Evolutionary conservation across 345 rosid species (phyloP).

Genomic region (Microcos paniculata): DNA sequence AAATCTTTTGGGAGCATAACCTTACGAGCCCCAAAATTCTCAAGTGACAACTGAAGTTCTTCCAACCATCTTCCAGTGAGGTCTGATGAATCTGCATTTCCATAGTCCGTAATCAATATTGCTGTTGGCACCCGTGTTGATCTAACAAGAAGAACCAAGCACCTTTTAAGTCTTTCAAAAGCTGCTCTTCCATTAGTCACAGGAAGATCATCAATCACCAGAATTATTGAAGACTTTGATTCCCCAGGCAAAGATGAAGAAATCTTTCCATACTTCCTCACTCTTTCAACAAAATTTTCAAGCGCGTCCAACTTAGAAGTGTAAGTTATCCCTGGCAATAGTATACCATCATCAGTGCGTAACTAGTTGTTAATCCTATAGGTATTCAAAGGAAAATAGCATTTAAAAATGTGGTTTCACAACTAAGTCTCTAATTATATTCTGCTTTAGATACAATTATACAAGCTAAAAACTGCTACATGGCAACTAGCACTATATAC

Average conservation of each 20-base stretch:
- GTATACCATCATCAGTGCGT: constrained; percentile 12
- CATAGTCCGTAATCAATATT: constrained; percentile 61
- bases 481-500: not conserved
- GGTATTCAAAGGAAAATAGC: not conserved
- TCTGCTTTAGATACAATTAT: not conserved
- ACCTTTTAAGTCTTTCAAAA: constrained; percentile 64
- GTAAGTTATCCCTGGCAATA: constrained; percentile 58
- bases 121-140: constrained; percentile 68
- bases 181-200: constrained; percentile 62
- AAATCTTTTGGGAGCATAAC: constrained; percentile 44
- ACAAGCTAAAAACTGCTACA: not conserved
- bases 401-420: not conserved
- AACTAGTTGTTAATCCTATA: constrained; percentile 6
- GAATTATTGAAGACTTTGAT: constrained; percentile 41
- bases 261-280: constrained; percentile 70
- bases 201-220: constrained; percentile 94
- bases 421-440: not conserved
- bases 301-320: constrained; percentile 92
- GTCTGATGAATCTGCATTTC: constrained; percentile 59
- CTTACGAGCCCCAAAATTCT: constrained; percentile 83
- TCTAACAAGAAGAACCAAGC: constrained; percentile 70
- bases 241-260: constrained; percentile 39
- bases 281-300: constrained; percentile 69
- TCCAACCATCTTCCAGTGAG: constrained; percentile 47
- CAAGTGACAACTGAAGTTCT: constrained; percentile 66